A percentile compares a stretch with the other conserved stretches of the same genome.
Evolutionary conservation across 352 stramenopile genomes (phyloP).

Genomic region (Phytopythium cucurbitacearum): DNA sequence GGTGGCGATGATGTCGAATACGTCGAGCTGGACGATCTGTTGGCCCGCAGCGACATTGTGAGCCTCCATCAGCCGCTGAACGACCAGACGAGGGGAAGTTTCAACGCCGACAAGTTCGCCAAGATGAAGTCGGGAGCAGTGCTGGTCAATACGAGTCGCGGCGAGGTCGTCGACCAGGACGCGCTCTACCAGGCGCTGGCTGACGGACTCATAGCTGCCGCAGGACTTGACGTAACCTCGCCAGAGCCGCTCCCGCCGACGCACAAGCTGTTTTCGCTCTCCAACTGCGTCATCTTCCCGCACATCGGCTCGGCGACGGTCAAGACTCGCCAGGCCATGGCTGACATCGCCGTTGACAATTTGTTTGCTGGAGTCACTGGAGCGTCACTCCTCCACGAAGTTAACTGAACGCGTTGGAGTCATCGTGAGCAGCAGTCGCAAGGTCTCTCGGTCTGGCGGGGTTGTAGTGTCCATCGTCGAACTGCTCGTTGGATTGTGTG

Average conservation of each 20-base stretch:
- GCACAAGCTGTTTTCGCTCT: constrained; percentile 63
- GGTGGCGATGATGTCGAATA: constrained; percentile 54
- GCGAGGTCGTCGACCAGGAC: constrained; percentile 88
- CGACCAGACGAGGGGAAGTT: constrained; percentile 56
- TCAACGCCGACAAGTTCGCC: constrained; percentile 66
- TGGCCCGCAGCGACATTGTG: constrained; percentile 83
- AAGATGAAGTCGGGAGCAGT: constrained; percentile 85
- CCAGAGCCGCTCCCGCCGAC: constrained; percentile 85
- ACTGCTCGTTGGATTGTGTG: neutral
- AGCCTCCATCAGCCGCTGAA: constrained; percentile 85
- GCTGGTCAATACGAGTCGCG: constrained; percentile 90
- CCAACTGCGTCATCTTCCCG: constrained; percentile 63
- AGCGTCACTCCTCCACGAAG: constrained; percentile 35
- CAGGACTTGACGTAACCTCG: constrained; percentile 84
- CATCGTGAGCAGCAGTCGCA: neutral
- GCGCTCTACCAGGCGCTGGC: constrained; percentile 46
- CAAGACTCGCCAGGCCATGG: constrained; percentile 71
- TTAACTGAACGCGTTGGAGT: constrained; percentile 15
- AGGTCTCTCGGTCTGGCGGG: no score
- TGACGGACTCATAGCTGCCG: constrained; percentile 33
- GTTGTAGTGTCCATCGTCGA: neutral
- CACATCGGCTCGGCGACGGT: constrained; percentile 51
- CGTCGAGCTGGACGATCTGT: constrained; percentile 67
- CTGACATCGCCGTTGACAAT: constrained; percentile 66
- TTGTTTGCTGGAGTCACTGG: constrained; percentile 43